A percentile compares a stretch with the other conserved stretches of the same genome.
These are phyloP conservation scores for Metarhizium robertsii DNA, from an alignment of 2,329 filamentous ascomycete species.

Conservation along the genomic window DNA sequence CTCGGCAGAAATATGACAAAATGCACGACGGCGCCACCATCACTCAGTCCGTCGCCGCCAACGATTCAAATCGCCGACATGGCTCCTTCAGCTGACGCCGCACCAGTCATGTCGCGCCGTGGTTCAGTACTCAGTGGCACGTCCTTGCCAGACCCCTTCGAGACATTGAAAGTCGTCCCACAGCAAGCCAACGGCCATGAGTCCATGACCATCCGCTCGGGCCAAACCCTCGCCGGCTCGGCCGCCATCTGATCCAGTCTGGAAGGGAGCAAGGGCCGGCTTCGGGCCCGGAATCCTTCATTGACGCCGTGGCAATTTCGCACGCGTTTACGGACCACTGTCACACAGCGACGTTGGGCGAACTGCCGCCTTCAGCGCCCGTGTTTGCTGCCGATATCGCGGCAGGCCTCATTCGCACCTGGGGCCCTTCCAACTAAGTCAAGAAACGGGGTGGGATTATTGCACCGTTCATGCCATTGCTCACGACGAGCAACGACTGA, in stretches of 20 bases:
- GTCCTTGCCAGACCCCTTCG: conserved; percentile 36
- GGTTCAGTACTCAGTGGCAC: conserved; percentile 60
- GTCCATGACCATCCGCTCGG: too few relatives aligned
- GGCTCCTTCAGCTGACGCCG: conserved; percentile 53
- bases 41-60: neutral
- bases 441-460: too few relatives aligned
- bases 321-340: conserved; percentile 48
- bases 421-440: conserved; percentile 43
- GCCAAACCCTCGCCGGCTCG: too few relatives aligned
- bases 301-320: conserved; percentile 51
- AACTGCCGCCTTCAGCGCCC: conserved; percentile 43
- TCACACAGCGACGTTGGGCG: conserved; percentile 49
- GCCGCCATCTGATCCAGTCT: too few relatives aligned
- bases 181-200: neutral
- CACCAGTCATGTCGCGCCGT: conserved; percentile 51
- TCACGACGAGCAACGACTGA: conserved; percentile 20
- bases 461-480: conserved; percentile 11
- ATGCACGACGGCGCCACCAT: neutral
- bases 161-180: conserved; percentile 31
- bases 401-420: conserved; percentile 43
- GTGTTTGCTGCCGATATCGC: conserved; percentile 53
- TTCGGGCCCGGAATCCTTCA: conserved; percentile 21
- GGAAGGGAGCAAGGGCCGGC: neutral
- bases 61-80: conserved; percentile 28
- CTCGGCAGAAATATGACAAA: neutral